Evolutionary conservation across 2,329 filamentous ascomycete species (phyloP).

Genomic region (Alternaria sp.): DNA sequence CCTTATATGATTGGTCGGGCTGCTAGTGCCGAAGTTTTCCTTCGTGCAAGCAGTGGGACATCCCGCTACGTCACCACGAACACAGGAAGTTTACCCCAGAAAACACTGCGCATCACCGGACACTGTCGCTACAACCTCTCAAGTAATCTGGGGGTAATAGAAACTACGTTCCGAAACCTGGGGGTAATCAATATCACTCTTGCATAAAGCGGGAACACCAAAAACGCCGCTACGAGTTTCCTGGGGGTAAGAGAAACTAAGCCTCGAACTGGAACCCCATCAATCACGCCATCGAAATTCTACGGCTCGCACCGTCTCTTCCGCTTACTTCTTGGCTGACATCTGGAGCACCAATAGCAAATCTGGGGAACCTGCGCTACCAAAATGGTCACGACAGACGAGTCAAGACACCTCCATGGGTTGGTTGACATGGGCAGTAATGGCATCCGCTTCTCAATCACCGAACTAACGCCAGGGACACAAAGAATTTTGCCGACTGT

Average conservation of each 20-base stretch:
- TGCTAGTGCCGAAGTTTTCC: constrained; percentile 30
- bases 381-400: constrained; percentile 24
- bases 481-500: constrained; percentile 78
- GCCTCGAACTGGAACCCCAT: constrained; percentile 20
- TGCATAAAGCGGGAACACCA: constrained; percentile 26
- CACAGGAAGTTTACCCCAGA: constrained; percentile 19
- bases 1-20: constrained; percentile 18
- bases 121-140: constrained; percentile 23
- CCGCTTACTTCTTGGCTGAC: constrained; percentile 21
- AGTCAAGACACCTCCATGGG: constrained; percentile 38
- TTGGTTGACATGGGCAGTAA: constrained; percentile 66
- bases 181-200: constrained; percentile 23
- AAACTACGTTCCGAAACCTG: constrained; percentile 29
- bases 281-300: constrained; percentile 31
- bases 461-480: constrained; percentile 74
- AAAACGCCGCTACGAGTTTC: constrained; percentile 25
- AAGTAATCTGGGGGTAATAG: constrained; percentile 44
- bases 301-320: constrained; percentile 26
- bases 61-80: constrained; percentile 29
- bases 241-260: constrained; percentile 33
- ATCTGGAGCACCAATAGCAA: constrained; percentile 23
- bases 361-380: constrained; percentile 23
- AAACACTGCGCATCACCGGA: constrained; percentile 34
- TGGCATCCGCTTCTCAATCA: constrained; percentile 91
- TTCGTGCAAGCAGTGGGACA: constrained; percentile 16